These are phyloP conservation scores for Blastocystis sp. DNA, from an alignment of 352 stramenopile species.

Conservation along the genomic window DNA sequence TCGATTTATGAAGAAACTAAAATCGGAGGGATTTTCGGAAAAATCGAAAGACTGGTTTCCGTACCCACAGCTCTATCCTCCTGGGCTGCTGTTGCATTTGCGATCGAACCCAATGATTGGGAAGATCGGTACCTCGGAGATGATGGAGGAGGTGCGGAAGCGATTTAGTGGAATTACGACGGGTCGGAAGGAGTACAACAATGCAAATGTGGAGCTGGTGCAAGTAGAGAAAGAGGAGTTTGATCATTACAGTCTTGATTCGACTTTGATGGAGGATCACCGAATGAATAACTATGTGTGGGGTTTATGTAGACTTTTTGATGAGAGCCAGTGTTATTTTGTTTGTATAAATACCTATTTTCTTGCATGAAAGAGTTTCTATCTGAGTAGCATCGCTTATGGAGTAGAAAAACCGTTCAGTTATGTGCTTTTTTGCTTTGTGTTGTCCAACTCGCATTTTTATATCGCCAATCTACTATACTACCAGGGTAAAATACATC, in stretches of 20 bases:
- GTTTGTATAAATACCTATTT: not conserved
- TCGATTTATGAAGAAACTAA: not conserved
- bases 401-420: not conserved
- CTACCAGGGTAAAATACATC: not conserved
- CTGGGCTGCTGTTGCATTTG: not conserved
- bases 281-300: conserved; percentile 32
- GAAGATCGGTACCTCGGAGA: not conserved
- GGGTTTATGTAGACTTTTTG: not conserved
- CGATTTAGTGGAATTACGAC: not conserved
- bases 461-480: not conserved
- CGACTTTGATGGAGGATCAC: conserved; percentile 7
- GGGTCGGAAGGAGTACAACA: not conserved
- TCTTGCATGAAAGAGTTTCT: not conserved
- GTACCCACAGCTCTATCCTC: conserved; percentile 45
- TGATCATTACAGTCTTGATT: conserved; percentile 45
- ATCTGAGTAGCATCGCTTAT: not conserved
- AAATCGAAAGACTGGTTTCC: conserved; percentile 16
- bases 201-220: not conserved
- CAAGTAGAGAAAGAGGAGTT: conserved; percentile 28
- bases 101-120: not conserved
- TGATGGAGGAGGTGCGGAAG: not conserved
- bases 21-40: not conserved
- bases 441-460: not conserved
- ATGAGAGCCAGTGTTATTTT: not conserved
- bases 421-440: not conserved